Evolutionary conservation across 2,329 filamentous ascomycete species (phyloP), one percentile per base, ranked within the genome.

Genomic region (Seiridium cupressi): DNA sequence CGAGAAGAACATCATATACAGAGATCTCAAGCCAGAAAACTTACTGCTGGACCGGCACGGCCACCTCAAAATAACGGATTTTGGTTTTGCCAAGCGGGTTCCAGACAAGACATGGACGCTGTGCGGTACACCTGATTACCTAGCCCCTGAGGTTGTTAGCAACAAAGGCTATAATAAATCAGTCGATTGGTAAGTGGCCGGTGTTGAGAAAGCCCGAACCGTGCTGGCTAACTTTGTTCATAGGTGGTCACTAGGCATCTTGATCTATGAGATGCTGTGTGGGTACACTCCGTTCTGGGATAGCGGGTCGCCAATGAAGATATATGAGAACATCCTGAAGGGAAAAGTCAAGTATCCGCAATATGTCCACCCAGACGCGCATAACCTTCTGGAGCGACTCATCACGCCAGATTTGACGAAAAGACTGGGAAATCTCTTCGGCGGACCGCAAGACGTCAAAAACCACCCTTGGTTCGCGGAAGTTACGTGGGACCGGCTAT

Each of bases 131-230:
- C 95, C 95, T 5, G 95, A 99, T 77, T 99, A 99, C 74, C 86
- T 99, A 42, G 95, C 95, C 0, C 95, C 95, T 0, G 95, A 99
- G 78, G 95, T 99, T 11, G 95, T 99, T n/a, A 93, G 93, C 62
- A 97, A 94, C 75, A 98, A 98, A 79, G 95, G 95, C 57, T 99
- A 99, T 82, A 99, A 99, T 81, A 99, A 98, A 76, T 97, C 94
- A 46, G 95, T 99, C 18, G 95, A 99, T 74, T 99, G 95, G 95
- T 97, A 79, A 79, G 91, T 79, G 13, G 31, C 31, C 8, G 11
- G 10, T 11, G 34, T 26, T 34, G 4, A 13, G n/a, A 57, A 5
- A 9, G 53, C 11, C 10, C 18, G n/a, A 18, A 44, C n/a, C 13
- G 34, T 9, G 38, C 11, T 4, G 35, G n/a, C 42, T 55, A 32